Evolutionary conservation across 1,139 yeast species (phyloP).

Genomic region (Saccharomycopsis phalli): DNA sequence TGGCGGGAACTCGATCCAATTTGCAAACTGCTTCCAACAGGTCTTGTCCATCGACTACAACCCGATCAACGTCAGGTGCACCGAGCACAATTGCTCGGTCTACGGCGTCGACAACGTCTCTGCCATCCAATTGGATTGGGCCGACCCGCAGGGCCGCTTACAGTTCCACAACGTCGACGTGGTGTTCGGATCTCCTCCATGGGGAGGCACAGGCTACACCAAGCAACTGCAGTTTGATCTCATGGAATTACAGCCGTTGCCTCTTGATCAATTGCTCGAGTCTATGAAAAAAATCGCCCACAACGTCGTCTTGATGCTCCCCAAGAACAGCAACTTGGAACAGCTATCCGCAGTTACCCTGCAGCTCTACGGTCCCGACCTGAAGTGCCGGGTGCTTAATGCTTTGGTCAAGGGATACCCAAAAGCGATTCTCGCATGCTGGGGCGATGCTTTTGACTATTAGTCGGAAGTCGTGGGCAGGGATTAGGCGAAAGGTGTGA

Average conservation of each 20-base stretch:
- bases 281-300: slow-evolving; percentile 36
- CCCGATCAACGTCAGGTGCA: slow-evolving; percentile 52
- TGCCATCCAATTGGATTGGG: no score
- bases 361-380: slow-evolving; percentile 37
- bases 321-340: slow-evolving; percentile 53
- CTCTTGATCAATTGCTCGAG: slow-evolving; percentile 36
- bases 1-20: slow-evolving; percentile 87
- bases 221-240: slow-evolving; percentile 40
- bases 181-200: slow-evolving; percentile 84
- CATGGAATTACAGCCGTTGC: slow-evolving; percentile 37
- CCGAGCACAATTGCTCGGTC: slow-evolving; percentile 61
- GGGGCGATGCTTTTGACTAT: no score
- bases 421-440: slow-evolving; percentile 51
- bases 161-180: slow-evolving; percentile 43
- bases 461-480: no score
- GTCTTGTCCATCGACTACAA: slow-evolving; percentile 66
- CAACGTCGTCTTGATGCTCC: slow-evolving; percentile 66
- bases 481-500: no score
- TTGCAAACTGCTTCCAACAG: slow-evolving; percentile 48
- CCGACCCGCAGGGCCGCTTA: no score
- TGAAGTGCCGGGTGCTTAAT: slow-evolving; percentile 41
- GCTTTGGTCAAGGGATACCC: slow-evolving; percentile 35
- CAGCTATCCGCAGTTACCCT: slow-evolving; percentile 46
- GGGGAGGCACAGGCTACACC: slow-evolving; percentile 86
- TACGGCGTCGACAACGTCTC: slow-evolving; percentile 63